phyloP scores from a whole-genome alignment of 2,329 filamentous ascomycete genomes.

The Fusarium algeriense region DNA sequence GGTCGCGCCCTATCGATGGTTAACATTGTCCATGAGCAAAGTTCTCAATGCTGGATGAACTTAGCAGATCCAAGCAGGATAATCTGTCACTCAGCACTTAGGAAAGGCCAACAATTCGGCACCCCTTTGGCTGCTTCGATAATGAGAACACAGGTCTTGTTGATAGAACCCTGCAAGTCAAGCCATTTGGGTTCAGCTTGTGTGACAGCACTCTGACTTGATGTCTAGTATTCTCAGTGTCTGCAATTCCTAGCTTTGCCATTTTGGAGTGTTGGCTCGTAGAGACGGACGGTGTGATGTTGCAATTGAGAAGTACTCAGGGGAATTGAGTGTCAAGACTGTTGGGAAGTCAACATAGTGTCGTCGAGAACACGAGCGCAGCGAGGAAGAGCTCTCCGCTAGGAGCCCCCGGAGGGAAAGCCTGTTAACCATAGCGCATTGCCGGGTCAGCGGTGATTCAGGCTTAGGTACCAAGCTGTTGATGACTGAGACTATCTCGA shows the following conservation, averaged over 20 bases:
- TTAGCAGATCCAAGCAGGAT: slow-evolving; percentile 23
- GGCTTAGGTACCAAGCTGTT: no score
- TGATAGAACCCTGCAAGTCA: slow-evolving; percentile 30
- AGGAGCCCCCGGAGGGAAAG: not conserved
- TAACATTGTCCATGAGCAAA: fast-evolving
- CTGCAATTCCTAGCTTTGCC: not conserved
- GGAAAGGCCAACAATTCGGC: slow-evolving; percentile 67
- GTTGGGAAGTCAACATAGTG: no score
- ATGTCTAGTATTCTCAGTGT: not conserved
- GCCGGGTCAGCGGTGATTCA: not conserved
- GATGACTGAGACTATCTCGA: no score
- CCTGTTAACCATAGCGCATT: not conserved
- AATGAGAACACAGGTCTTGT: slow-evolving; percentile 34
- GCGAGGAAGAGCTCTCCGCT: slow-evolving; percentile 3
- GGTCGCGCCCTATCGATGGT: not conserved
- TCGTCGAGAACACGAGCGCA: slow-evolving; percentile 34
- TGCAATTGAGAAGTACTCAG: not conserved
- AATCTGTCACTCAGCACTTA: slow-evolving; percentile 64
- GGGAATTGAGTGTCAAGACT: not conserved
- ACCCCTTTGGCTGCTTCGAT: slow-evolving; percentile 52
- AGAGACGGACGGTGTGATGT: not conserved
- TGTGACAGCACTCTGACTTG: slow-evolving; percentile 25
- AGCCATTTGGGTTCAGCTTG: slow-evolving; percentile 43
- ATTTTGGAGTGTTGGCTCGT: not conserved
- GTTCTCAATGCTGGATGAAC: not conserved